Percentiles rank a stretch among this genome's conserved stretches.
Evolutionary conservation across 169 alveolate species (phyloP).

Genomic region (Cryptosporidium parvum): DNA sequence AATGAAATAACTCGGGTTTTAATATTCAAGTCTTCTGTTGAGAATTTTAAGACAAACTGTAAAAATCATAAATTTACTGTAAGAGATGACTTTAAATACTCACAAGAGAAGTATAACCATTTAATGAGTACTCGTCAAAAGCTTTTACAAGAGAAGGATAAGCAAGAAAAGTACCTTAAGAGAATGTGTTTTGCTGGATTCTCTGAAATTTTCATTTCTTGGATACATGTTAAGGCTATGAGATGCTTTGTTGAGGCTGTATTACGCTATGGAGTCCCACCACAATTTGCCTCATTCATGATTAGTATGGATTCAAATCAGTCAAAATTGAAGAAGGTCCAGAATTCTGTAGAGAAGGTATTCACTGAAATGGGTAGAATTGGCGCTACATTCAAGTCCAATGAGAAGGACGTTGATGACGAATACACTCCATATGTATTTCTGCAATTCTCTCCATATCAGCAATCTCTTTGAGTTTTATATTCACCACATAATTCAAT

Average conservation of each 20-base stretch:
- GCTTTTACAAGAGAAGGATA: constrained; percentile 86
- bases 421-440: constrained; percentile 73
- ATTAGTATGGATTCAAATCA: constrained; percentile 76
- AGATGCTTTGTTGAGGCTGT: constrained; percentile 92
- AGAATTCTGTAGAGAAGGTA: constrained; percentile 75
- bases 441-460: constrained; percentile 67
- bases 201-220: constrained; percentile 89
- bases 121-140: constrained; percentile 83
- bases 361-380: constrained; percentile 77
- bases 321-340: constrained; percentile 76
- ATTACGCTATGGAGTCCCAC: constrained; percentile 91
- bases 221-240: constrained; percentile 90
- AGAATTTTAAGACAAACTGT: constrained; percentile 83
- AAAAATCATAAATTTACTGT: constrained; percentile 82
- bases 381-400: constrained; percentile 61
- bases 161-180: constrained; percentile 88
- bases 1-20: constrained; percentile 85
- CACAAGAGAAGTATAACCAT: constrained; percentile 84
- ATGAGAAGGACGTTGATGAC: constrained; percentile 66
- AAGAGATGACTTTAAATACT: constrained; percentile 84
- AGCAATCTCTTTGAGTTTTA: constrained; percentile 31
- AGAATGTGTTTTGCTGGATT: constrained; percentile 88
- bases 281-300: constrained; percentile 86
- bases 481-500: not conserved
- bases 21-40: constrained; percentile 83